Evolutionary conservation across 208 protist genomes (phyloP), one percentile per base, ranked within the genome.

Genomic region (Trypanosoma grayi): DNA sequence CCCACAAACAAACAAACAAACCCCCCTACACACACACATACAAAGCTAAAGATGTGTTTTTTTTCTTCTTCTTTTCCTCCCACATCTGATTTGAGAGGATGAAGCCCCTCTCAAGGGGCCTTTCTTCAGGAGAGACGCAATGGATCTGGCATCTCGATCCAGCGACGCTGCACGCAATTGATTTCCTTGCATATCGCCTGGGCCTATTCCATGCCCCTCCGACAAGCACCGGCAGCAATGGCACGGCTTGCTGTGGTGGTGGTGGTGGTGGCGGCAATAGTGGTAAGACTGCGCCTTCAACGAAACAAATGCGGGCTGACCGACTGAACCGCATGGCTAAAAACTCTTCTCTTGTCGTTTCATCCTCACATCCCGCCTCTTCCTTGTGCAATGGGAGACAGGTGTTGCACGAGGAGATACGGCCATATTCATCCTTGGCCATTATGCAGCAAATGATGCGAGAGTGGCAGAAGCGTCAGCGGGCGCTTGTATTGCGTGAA

Each of bases 391-490:
- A 43, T 16, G 33, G 39, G 20, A 18, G 10, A 34, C 31, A 28
- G 34, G 13, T 10, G 11, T 18, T 50, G 3, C 34, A 33, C 39
- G 60, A 53, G 9, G 46, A 39, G 11, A 50, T 64, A 22, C 45
- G 43, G 5, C 43, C 55, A n/a, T 62, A 70, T 44, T 80, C 81
- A 8, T 64, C 66, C 2, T 39, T 77, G 2, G 37, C 16, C 1
- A 62, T 59, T 43, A 77, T 77, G 55, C 60, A 80, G 55, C 48
- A 25, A 14, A 70, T 74, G 40, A 70, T 66, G 67, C 51, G 20
- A 11, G 45, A 64, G 36, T 74, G 60, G 68, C 16, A 63, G 45
- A 37, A 52, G 27, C 60, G 16, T 39, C 37, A 45, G 41, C 4
- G 43, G 58, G 52, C 33, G 54, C 24, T 30, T 22, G 44, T 16